phyloP scores from a whole-genome alignment of 164 flowering plant genomes.

The Stephania yunnanensis region DNA sequence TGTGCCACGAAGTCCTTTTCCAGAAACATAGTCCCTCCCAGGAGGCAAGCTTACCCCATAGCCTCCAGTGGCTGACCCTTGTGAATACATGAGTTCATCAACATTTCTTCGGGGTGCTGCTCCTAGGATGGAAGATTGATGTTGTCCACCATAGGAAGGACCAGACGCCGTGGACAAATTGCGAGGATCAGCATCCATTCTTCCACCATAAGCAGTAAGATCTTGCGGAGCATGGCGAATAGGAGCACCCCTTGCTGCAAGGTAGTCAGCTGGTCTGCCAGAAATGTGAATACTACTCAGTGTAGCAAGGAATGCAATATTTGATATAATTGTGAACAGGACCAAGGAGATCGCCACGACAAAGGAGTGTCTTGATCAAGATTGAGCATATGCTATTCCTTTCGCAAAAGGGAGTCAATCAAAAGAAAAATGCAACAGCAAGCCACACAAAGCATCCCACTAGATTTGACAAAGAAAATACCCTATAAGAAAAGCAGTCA shows the following conservation, averaged over 20 bases:
- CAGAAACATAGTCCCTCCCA: conserved; percentile 82
- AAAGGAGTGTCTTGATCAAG: conserved; percentile 1
- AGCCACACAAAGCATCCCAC: conserved; percentile 3
- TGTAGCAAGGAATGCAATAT: conserved; percentile 32
- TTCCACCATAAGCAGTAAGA: conserved; percentile 59
- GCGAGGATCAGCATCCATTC: conserved; percentile 74
- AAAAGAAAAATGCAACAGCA: background rate
- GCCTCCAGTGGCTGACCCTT: conserved; percentile 65
- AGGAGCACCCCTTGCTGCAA: conserved; percentile 65
- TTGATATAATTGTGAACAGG: conserved; percentile 23
- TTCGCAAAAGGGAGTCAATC: background rate
- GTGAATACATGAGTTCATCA: conserved; percentile 63
- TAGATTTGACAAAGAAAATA: background rate
- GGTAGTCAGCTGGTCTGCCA: conserved; percentile 98
- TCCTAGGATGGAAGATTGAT: conserved; percentile 75
- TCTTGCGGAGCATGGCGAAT: conserved; percentile 70
- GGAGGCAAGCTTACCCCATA: conserved; percentile 99
- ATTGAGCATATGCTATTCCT: conserved; percentile 12
- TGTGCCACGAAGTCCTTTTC: conserved; percentile 72
- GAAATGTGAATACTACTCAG: conserved; percentile 79
- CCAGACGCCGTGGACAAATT: conserved; percentile 43
- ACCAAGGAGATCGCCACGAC: conserved; percentile 14
- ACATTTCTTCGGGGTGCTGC: conserved; percentile 68
- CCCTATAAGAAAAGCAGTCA: background rate
- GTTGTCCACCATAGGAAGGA: conserved; percentile 56